These are phyloP conservation scores for Lichenothelia convexa DNA, from an alignment of 495 filamentous ascomycete genomes.

Conservation along the genomic window DNA sequence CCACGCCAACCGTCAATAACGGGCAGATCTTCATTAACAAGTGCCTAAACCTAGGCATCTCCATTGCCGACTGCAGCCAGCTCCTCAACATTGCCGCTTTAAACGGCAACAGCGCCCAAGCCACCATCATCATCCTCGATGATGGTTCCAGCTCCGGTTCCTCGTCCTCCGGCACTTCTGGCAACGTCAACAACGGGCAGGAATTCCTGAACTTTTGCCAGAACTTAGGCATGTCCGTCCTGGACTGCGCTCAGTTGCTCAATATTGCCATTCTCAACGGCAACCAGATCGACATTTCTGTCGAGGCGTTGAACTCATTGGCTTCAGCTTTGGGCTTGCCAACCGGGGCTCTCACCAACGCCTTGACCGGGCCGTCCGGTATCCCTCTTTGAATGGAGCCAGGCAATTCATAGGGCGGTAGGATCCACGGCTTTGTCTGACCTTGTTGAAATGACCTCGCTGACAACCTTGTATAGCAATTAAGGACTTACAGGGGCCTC, in stretches of 20 bases:
- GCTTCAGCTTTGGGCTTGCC: not conserved
- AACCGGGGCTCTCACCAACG: no score
- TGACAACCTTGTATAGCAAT: no score
- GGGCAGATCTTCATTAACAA: not conserved
- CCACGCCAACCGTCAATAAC: slow-evolving; percentile 1
- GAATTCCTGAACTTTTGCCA: slow-evolving; percentile 1
- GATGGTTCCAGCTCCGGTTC: no score
- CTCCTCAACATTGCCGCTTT: slow-evolving; percentile 3
- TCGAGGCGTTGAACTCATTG: not conserved
- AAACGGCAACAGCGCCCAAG: not conserved
- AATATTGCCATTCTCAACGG: slow-evolving; percentile 1
- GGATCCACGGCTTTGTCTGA: no score
- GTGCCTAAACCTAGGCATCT: not conserved
- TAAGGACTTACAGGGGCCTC: no score
- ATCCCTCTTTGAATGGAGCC: no score
- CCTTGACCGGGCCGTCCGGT: no score
- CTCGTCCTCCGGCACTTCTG: not conserved
- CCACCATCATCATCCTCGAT: no score
- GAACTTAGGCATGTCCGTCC: slow-evolving; percentile 1
- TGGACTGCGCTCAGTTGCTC: slow-evolving; percentile 1
- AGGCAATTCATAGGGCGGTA: no score
- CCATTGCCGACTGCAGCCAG: slow-evolving; percentile 1
- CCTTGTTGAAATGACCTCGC: no score
- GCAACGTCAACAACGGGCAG: not conserved
- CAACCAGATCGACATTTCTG: not conserved